Evolutionary conservation across 148 eudicot genomes (phyloP).

Genomic region (Cornus florida): DNA sequence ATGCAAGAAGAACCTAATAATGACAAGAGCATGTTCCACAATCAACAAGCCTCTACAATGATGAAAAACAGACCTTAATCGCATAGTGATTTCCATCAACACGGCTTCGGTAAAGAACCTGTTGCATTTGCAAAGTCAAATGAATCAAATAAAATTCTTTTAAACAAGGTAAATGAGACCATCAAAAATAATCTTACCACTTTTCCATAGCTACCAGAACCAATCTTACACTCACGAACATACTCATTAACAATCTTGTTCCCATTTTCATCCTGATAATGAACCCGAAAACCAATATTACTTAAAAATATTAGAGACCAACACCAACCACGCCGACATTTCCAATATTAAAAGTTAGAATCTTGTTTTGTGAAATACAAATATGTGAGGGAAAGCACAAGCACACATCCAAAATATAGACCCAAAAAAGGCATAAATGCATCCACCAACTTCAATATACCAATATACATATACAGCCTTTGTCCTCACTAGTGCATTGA

Average conservation of each 20-base stretch:
- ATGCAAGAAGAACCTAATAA: constrained; percentile 3
- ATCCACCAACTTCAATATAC: not conserved
- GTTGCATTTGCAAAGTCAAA: constrained; percentile 22
- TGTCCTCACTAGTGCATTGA: not conserved
- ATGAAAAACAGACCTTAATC: constrained; percentile 61
- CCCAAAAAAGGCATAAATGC: not conserved
- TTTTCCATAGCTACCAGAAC: constrained; percentile 95
- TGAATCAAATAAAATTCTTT: constrained; percentile 13
- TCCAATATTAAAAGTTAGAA: not conserved
- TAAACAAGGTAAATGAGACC: constrained; percentile 10
- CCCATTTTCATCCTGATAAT: constrained; percentile 78
- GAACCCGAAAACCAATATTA: constrained; percentile 1
- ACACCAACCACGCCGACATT: not conserved
- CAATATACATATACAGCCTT: not conserved
- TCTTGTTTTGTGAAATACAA: not conserved
- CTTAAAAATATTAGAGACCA: not conserved
- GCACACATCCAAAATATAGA: not conserved
- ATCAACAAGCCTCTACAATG: not conserved
- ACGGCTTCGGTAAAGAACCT: constrained; percentile 88
- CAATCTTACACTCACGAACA: constrained; percentile 80
- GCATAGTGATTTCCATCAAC: constrained; percentile 84
- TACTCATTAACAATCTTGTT: constrained; percentile 87
- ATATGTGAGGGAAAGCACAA: not conserved
- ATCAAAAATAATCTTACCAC: constrained; percentile 59
- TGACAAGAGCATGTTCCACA: not conserved